phyloP scores from a whole-genome alignment of 2,329 filamentous ascomycete genomes.

The Harringtonia lauricola region DNA sequence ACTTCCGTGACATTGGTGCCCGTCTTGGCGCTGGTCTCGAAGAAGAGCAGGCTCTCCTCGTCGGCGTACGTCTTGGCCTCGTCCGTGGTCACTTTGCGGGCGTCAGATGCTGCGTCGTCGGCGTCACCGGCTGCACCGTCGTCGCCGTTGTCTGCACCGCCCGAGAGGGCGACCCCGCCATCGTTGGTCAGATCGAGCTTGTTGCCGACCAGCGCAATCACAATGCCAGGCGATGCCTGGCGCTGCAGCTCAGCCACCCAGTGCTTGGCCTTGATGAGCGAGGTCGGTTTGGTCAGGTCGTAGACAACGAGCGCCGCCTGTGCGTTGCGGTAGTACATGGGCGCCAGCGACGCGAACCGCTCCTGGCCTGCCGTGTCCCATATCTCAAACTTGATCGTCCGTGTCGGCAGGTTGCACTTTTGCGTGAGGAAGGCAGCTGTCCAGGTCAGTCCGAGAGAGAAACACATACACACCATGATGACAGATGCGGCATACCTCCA shows the following conservation, averaged over 20 bases:
- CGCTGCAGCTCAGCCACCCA: constrained; percentile 97
- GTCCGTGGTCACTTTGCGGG: constrained; percentile 78
- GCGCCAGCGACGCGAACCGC: constrained; percentile 89
- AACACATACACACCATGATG: not conserved
- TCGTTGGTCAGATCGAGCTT: constrained; percentile 81
- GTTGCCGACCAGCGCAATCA: constrained; percentile 95
- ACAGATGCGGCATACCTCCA: constrained; percentile 56
- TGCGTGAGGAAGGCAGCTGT: constrained; percentile 93
- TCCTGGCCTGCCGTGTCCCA: constrained; percentile 99
- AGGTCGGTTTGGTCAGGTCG: constrained; percentile 94
- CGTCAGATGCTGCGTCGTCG: constrained; percentile 66
- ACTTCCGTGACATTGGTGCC: constrained; percentile 91
- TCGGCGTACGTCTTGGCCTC: constrained; percentile 91
- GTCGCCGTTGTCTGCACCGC: constrained; percentile 30
- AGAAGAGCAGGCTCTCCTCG: constrained; percentile 88
- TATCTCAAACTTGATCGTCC: constrained; percentile 90
- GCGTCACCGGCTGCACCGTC: constrained; percentile 49
- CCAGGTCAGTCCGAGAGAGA: constrained; percentile 4
- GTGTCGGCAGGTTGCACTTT: constrained; percentile 90
- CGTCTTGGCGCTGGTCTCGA: constrained; percentile 96
- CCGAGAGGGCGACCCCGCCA: constrained; percentile 34
- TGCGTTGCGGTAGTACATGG: constrained; percentile 99
- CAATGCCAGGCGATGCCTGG: constrained; percentile 90
- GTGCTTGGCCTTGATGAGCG: constrained; percentile 92
- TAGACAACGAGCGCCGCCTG: constrained; percentile 97